Evolutionary conservation across 257 asterid species (phyloP).

Genomic region (Nicotiana knightiana): DNA sequence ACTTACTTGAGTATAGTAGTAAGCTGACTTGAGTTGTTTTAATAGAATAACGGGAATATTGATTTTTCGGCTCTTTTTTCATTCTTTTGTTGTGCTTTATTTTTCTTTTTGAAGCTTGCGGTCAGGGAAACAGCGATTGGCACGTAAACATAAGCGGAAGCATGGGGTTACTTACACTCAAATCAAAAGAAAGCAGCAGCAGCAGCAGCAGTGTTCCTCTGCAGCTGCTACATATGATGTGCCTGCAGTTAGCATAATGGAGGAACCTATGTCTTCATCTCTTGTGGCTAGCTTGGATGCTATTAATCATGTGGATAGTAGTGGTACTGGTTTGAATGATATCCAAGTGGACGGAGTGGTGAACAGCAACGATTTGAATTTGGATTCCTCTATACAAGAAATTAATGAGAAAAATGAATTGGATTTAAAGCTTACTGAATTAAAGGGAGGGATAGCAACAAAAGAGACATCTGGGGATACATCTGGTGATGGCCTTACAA

Average conservation of each 20-base stretch:
- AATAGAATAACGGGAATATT: background rate
- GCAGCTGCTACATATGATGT: constrained; percentile 1
- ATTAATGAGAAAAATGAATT: constrained; percentile 37
- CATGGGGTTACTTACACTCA: constrained; percentile 37
- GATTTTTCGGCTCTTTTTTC: background rate
- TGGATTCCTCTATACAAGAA: constrained; percentile 25
- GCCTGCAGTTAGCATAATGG: constrained; percentile 12
- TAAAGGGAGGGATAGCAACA: constrained; percentile 32
- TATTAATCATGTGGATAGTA: background rate
- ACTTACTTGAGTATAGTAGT: constrained; percentile 6
- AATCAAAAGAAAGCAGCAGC: constrained; percentile 42
- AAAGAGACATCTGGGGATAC: constrained; percentile 22
- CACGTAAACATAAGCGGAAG: constrained; percentile 66
- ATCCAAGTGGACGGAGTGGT: constrained; percentile 24
- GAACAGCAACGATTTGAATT: constrained; percentile 32
- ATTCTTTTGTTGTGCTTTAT: constrained; percentile 2
- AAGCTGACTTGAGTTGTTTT: background rate
- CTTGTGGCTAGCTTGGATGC: background rate
- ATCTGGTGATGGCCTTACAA: constrained; percentile 22
- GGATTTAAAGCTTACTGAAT: constrained; percentile 54
- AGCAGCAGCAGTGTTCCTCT: constrained; percentile 18
- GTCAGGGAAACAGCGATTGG: constrained; percentile 38
- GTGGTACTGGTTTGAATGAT: constrained; percentile 15
- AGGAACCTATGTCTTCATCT: constrained; percentile 13
- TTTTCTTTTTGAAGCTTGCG: constrained; percentile 34